These are phyloP conservation scores for Talaromyces amestolkiae DNA, from an alignment of 2,329 filamentous ascomycete species.

Conservation along the genomic window DNA sequence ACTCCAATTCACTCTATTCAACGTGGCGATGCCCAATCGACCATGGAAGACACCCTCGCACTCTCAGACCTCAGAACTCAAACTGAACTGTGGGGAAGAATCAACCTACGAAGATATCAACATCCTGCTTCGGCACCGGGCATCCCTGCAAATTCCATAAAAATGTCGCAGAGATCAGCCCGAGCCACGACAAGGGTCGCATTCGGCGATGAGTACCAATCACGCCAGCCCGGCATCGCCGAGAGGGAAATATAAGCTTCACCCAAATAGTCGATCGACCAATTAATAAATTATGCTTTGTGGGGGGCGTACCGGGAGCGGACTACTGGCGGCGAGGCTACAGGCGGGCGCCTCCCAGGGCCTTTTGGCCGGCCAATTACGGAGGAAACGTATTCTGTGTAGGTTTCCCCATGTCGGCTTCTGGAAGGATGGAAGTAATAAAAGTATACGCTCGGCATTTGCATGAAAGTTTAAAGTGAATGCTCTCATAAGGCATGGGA, in stretches of 20 bases:
- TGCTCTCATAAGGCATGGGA: too few relatives aligned
- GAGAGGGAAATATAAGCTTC: neutral
- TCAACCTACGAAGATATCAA: too few relatives aligned
- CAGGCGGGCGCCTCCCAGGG: too few relatives aligned
- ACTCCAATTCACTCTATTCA: too few relatives aligned
- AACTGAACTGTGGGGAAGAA: neutral
- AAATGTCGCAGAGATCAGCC: neutral
- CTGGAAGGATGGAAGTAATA: neutral
- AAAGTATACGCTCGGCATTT: neutral
- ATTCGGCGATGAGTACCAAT: neutral
- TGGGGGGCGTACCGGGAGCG: neutral
- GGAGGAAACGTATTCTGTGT: too few relatives aligned
- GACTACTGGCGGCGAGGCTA: too few relatives aligned
- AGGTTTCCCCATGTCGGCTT: too few relatives aligned
- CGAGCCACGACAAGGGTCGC: neutral
- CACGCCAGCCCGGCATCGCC: neutral
- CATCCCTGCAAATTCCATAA: too few relatives aligned
- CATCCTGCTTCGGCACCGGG: too few relatives aligned
- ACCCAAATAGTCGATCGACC: neutral
- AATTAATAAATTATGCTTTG: constrained; percentile 5
- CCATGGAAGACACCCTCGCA: too few relatives aligned
- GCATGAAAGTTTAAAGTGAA: neutral
- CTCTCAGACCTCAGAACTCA: neutral
- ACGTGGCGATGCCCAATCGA: too few relatives aligned
- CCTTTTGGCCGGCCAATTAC: too few relatives aligned